Percentiles rank a stretch among this genome's conserved stretches.
phyloP scores from a whole-genome alignment of 768 basidiomycete species.

The Hemileccinum rubropunctum region DNA sequence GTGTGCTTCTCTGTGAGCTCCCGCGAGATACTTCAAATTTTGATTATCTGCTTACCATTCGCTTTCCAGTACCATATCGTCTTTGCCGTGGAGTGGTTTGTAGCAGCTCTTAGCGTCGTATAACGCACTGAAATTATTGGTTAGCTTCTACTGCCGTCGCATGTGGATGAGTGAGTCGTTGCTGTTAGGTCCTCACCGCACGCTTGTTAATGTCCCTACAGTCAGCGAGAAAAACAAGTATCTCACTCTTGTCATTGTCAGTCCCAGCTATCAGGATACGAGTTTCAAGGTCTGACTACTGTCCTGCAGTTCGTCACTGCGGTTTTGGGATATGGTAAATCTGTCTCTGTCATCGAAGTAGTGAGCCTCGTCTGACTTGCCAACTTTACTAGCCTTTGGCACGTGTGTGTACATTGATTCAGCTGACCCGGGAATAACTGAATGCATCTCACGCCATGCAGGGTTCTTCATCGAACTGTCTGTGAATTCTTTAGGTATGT shows the following conservation, averaged over 20 bases:
- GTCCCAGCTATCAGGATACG: background rate
- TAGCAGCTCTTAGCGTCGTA: background rate
- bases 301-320: background rate
- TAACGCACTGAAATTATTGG: background rate
- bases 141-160: too few relatives aligned
- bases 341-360: background rate
- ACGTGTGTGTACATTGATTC: background rate
- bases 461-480: background rate
- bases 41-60: background rate
- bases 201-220: background rate
- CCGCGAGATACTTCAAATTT: rapidly evolving
- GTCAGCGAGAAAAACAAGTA: slow-evolving; percentile 17
- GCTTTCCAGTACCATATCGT: background rate
- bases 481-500: background rate
- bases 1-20: slow-evolving; percentile 3
- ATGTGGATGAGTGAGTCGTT: slow-evolving; percentile 13
- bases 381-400: background rate
- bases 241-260: slow-evolving; percentile 8
- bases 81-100: slow-evolving; percentile 7
- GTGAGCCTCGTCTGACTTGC: background rate
- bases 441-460: too few relatives aligned
- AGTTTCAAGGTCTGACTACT: background rate
- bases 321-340: slow-evolving; percentile 1
- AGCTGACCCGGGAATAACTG: too few relatives aligned
- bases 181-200: background rate